Base-by-base conservation (phyloP, 1,284 basidiomycete species). In the Microbotryum saponariae region DNA sequence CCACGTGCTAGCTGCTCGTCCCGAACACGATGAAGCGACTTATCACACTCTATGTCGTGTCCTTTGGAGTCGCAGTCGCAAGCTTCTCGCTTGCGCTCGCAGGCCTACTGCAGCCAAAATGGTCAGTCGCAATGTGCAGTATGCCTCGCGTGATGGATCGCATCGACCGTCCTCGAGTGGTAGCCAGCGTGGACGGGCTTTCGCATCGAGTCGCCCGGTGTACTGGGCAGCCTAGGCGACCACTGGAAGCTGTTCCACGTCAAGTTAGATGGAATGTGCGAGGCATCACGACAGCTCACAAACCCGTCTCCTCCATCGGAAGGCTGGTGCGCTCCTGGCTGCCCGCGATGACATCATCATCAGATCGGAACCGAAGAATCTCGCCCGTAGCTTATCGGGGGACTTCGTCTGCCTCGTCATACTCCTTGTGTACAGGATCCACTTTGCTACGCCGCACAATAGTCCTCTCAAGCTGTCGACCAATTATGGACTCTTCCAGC, bases 401-500 rank as follows among this genome's bases (percentile, higher is more conserved):
- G 6, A 10, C 37, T 42, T 16, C 37, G 37, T 3, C 12, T 42
- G 12, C 37, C 37, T 42, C 37, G 16, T 42, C 37, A 6, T 42
- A 31, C 10, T 31, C 31, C 31, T 5, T 27, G 27, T 37, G 37
- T n/a, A 10, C 46, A 48, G 58, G 51, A 53, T 59, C 58, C 37
- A 18, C 42, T 59, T 59, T 42, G 16, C 12, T 12, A 59, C 58
- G 10, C 58, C 58, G 3, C 18, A 23, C 21, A 31, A 16, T 23
- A 54, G 51, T 3, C 58, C 58, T 8, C 46, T 59, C 58, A 0
- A n/a, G 4, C 50, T 59, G 10, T 23, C 10, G 3, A 42, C 58
- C 8, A 18, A 21, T 3, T 59, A 33, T 45, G 58, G 58, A 16
- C 51, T 59, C 42, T 59, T 53, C 45, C 58, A 53, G 42, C 21